Evolutionary conservation across 2,329 filamentous ascomycete species (phyloP).

Genomic region (Colletotrichum lini): DNA sequence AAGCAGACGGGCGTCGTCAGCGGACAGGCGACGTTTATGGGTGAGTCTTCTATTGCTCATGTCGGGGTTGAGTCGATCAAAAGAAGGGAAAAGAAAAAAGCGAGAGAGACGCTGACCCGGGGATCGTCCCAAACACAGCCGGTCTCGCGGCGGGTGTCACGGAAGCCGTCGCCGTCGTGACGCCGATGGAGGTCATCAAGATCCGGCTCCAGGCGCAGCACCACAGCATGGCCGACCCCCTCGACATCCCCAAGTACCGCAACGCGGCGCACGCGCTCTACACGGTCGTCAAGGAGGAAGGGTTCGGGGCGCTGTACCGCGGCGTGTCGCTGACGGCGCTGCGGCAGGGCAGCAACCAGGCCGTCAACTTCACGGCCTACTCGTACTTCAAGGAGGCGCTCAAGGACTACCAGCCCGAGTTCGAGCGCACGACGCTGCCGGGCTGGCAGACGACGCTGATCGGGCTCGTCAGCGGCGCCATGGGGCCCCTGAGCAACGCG

Average conservation of each 20-base stretch:
- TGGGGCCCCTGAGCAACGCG: slow-evolving; percentile 96
- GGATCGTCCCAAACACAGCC: slow-evolving; percentile 58
- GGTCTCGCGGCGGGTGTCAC: slow-evolving; percentile 94
- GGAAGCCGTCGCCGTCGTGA: slow-evolving; percentile 96
- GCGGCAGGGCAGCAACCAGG: slow-evolving; percentile 96
- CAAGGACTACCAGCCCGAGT: slow-evolving; percentile 80
- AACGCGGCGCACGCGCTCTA: slow-evolving; percentile 88
- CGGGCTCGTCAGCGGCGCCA: slow-evolving; percentile 90
- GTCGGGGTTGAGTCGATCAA: too few species aligned
- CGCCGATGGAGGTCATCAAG: slow-evolving; percentile 99
- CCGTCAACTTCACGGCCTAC: slow-evolving; percentile 99
- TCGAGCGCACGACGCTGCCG: slow-evolving; percentile 76
- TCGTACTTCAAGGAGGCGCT: slow-evolving; percentile 89
- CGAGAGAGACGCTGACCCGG: slow-evolving; percentile 7
- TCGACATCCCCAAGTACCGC: slow-evolving; percentile 97
- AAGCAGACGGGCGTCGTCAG: slow-evolving; percentile 76
- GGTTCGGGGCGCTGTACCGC: slow-evolving; percentile 87
- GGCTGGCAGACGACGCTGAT: slow-evolving; percentile 93
- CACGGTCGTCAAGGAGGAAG: slow-evolving; percentile 94
- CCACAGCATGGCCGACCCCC: slow-evolving; percentile 96
- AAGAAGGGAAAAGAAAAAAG: too few species aligned
- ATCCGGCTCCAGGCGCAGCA: slow-evolving; percentile 98
- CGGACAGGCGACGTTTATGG: slow-evolving; percentile 76
- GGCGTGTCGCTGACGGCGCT: slow-evolving; percentile 95
- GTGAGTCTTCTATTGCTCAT: slow-evolving; percentile 27